A percentile compares a stretch with the other conserved stretches of the same genome.
phyloP scores from a whole-genome alignment of 257 asterid species.

The Galeopsis tetrahit region DNA sequence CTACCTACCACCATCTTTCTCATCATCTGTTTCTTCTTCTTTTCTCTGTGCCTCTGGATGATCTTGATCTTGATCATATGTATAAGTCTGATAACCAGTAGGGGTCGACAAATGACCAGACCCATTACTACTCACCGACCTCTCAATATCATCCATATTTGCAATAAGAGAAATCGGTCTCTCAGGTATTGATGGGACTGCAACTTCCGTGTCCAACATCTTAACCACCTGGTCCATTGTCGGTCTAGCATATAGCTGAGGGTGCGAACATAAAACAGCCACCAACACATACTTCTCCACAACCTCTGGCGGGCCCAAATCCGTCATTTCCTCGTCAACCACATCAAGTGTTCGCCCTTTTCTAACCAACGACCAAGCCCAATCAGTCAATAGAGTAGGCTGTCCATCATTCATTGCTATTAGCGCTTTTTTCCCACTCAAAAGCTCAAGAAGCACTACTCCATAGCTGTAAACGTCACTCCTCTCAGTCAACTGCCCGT shows the following conservation, averaged over 20 bases:
- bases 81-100: constrained; percentile 62
- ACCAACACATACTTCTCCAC: constrained; percentile 85
- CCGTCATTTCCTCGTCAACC: constrained; percentile 65
- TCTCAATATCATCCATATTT: constrained; percentile 68
- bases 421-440: constrained; percentile 86
- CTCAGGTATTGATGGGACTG: constrained; percentile 78
- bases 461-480: constrained; percentile 95
- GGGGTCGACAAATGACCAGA: constrained; percentile 72
- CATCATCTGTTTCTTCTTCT: constrained; percentile 30
- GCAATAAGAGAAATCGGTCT: constrained; percentile 80
- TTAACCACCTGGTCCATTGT: constrained; percentile 89
- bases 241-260: constrained; percentile 85
- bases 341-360: constrained; percentile 67
- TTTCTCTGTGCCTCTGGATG: constrained; percentile 17
- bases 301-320: constrained; percentile 58
- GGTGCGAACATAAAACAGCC: constrained; percentile 89
- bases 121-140: constrained; percentile 66
- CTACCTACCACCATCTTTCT: constrained; percentile 36
- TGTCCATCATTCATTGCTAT: constrained; percentile 58
- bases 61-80: constrained; percentile 44
- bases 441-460: constrained; percentile 79
- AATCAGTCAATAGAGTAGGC: constrained; percentile 69
- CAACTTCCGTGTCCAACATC: constrained; percentile 73
- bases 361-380: constrained; percentile 92
- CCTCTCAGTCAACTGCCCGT: constrained; percentile 84